These are phyloP conservation scores for Pseudocercospora crystallina DNA, from an alignment of 2,329 filamentous ascomycete genomes.

Conservation along the genomic window DNA sequence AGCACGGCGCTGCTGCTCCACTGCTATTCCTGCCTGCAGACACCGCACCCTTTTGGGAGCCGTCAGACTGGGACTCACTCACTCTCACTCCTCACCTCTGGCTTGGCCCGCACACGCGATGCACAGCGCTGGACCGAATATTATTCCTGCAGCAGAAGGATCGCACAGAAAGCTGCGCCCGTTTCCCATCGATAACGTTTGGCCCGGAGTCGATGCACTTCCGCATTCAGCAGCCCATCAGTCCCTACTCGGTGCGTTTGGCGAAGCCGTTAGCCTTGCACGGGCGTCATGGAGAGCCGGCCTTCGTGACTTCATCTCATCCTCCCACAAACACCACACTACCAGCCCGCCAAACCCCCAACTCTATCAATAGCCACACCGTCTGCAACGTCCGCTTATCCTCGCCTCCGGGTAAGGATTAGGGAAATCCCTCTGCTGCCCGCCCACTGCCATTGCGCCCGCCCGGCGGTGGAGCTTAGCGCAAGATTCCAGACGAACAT, in stretches of 20 bases:
- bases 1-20: too few relatives aligned
- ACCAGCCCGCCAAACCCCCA: constrained; percentile 15
- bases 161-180: constrained; percentile 7
- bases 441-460: constrained; percentile 19
- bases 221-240: constrained; percentile 16
- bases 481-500: constrained; percentile 20
- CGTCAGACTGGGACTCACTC: too few relatives aligned
- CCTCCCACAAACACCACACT: constrained; percentile 20
- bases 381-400: constrained; percentile 16
- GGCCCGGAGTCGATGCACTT: constrained; percentile 10
- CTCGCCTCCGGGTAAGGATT: constrained; percentile 13
- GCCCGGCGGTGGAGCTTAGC: constrained; percentile 25
- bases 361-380: constrained; percentile 28
- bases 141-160: neutral
- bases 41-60: too few relatives aligned
- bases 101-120: too few relatives aligned
- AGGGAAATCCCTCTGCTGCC: neutral
- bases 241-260: constrained; percentile 11
- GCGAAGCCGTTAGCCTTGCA: constrained; percentile 16
- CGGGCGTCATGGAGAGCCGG: constrained; percentile 32
- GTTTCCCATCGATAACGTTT: constrained; percentile 9
- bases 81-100: too few relatives aligned
- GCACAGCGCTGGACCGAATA: too few relatives aligned
- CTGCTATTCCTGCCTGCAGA: too few relatives aligned
- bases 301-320: constrained; percentile 26